A percentile compares a stretch with the other conserved stretches of the same genome.
Evolutionary conservation across 1,284 basidiomycete species (phyloP).

Genomic region (Boletus mariae): DNA sequence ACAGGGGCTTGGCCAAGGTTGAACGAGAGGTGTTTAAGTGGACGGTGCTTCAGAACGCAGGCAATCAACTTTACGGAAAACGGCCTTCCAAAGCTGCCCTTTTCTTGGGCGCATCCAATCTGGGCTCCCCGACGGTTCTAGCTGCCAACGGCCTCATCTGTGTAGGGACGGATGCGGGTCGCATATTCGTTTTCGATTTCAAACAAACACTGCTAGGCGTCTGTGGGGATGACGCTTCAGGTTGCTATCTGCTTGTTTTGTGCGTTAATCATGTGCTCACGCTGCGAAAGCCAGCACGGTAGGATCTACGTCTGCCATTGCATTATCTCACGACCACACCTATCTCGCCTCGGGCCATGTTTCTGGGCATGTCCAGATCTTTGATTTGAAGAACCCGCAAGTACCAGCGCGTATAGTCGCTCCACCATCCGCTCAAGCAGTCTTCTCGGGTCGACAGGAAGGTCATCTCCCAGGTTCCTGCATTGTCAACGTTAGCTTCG

Average conservation of each 20-base stretch:
- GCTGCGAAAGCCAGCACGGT: constrained; percentile 49
- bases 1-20: constrained; percentile 23
- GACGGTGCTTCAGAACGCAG: constrained; percentile 67
- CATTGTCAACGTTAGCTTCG: constrained; percentile 86
- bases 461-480: constrained; percentile 86
- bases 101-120: constrained; percentile 52
- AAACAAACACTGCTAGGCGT: constrained; percentile 80
- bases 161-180: constrained; percentile 81
- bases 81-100: constrained; percentile 56
- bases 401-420: constrained; percentile 65
- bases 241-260: constrained; percentile 41
- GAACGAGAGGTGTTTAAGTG: constrained; percentile 72
- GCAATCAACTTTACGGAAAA: constrained; percentile 51
- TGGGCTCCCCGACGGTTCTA: constrained; percentile 75
- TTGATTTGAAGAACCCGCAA: constrained; percentile 71
- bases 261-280: constrained; percentile 16
- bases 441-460: constrained; percentile 84
- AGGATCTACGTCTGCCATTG: constrained; percentile 86
- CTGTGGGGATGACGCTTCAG: constrained; percentile 64
- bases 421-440: constrained; percentile 64
- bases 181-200: constrained; percentile 85
- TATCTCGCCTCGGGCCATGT: constrained; percentile 89
- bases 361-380: constrained; percentile 84
- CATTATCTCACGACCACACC: constrained; percentile 91
- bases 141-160: constrained; percentile 88